Conservation (phyloP, 2,329 filamentous ascomycete genomes). For the Aspergillus jensenii region DNA sequence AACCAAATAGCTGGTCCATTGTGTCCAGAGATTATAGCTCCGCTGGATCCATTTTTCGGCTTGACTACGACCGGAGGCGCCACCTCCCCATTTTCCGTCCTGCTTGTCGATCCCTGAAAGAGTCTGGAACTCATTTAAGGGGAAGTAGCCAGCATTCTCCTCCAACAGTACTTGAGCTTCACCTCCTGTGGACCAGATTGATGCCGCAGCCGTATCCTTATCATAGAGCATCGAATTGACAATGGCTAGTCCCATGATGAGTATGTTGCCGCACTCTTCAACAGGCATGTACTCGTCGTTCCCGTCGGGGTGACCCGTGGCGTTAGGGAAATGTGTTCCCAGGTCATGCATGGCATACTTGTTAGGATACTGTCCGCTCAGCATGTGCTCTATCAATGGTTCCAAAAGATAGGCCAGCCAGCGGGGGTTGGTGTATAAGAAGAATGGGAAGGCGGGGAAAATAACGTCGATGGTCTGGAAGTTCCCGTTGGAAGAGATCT, state of each 20-base stretch:
- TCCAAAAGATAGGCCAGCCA: slow-evolving; percentile 80
- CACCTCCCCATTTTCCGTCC: slow-evolving; percentile 61
- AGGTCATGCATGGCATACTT: slow-evolving; percentile 56
- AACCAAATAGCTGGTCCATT: slow-evolving; percentile 79
- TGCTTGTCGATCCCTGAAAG: slow-evolving; percentile 57
- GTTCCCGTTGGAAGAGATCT: slow-evolving; percentile 83
- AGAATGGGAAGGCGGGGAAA: slow-evolving; percentile 83
- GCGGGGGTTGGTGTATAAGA: slow-evolving; percentile 77
- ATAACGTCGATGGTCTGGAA: slow-evolving; percentile 86
- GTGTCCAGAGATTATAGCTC: slow-evolving; percentile 71
- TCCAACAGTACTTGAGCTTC: slow-evolving; percentile 22
- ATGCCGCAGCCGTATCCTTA: slow-evolving; percentile 55
- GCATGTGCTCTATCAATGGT: slow-evolving; percentile 76
- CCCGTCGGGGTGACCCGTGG: slow-evolving; percentile 54
- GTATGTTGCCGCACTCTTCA: slow-evolving; percentile 68
- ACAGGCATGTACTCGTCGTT: slow-evolving; percentile 58
- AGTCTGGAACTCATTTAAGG: slow-evolving; percentile 50
- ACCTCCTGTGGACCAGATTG: slow-evolving; percentile 55
- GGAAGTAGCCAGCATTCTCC: slow-evolving; percentile 40
- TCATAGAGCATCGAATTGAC: slow-evolving; percentile 71
- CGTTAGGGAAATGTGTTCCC: slow-evolving; percentile 55
- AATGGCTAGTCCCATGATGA: slow-evolving; percentile 77
- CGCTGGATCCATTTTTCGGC: slow-evolving; percentile 65
- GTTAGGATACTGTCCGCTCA: slow-evolving; percentile 80
- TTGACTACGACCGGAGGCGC: slow-evolving; percentile 53